Percentiles rank a stretch among this genome's conserved stretches.
These are phyloP conservation scores for Globisporangium apiculatum DNA, from an alignment of 352 stramenopile genomes.

Conservation along the genomic window DNA sequence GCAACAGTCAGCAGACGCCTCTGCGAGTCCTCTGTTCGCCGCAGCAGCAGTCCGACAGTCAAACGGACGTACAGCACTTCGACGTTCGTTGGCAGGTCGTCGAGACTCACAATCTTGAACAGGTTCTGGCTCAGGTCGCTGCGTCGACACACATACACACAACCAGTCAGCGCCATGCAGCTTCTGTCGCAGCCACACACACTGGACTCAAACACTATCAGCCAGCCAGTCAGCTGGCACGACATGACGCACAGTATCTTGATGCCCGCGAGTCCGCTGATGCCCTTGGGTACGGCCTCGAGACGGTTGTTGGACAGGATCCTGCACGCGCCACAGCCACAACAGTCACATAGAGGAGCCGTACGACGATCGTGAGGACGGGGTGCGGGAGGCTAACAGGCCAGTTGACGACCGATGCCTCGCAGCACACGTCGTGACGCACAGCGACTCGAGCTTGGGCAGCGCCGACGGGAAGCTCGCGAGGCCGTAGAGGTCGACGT, in stretches of 20 bases:
- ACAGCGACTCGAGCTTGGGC: constrained; percentile 24
- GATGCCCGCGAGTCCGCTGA: constrained; percentile 12
- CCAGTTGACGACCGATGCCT: too few relatives aligned
- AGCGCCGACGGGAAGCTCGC: constrained; percentile 17
- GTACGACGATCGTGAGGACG: too few relatives aligned
- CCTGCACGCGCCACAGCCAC: background rate
- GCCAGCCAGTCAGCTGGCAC: too few relatives aligned
- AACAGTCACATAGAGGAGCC: background rate
- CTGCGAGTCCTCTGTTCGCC: too few relatives aligned
- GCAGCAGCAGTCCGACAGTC: too few relatives aligned
- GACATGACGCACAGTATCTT: constrained; percentile 13
- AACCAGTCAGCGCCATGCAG: background rate
- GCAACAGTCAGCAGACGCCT: background rate
- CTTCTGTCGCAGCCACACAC: too few relatives aligned
- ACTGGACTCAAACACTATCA: too few relatives aligned
- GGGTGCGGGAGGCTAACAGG: too few relatives aligned
- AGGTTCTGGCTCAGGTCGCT: constrained; percentile 20
- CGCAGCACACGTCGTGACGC: background rate
- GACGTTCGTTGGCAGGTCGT: constrained; percentile 11
- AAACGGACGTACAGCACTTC: constrained; percentile 12
- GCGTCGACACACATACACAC: background rate
- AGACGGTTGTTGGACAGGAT: constrained; percentile 17
- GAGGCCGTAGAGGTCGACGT: constrained; percentile 27
- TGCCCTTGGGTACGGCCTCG: constrained; percentile 12
- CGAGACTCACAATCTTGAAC: constrained; percentile 12